Base-by-base conservation (phyloP, 2,329 filamentous ascomycete species). In the Emergomyces orientalis region DNA sequence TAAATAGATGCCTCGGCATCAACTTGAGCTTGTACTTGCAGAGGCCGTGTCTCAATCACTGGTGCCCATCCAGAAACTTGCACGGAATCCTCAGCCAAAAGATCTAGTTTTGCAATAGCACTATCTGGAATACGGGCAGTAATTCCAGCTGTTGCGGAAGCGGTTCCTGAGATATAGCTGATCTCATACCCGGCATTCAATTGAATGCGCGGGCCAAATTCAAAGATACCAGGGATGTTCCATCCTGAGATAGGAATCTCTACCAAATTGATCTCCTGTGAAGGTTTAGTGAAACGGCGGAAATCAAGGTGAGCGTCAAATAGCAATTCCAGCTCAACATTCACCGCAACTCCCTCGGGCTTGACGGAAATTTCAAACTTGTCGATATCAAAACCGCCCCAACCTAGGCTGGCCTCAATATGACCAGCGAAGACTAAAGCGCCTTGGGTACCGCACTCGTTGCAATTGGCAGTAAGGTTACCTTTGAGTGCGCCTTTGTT, bases 211-310 rank as follows among this genome's bases (percentile, higher is more conserved):
- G 62, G 62, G 22, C 62, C 62, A 54, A 63, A 63, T 25, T 59
- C 56, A 34, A 63, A 52, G 32, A 63, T 51, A 30, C 57, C 47
- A 60, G 62, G 62, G 14, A 63, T 63, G 19, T 63, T 63, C 62
- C 62, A 63, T 59, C 62, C 62, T 37, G 45, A 45, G 17, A 62
- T 39, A 11, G 62, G 62, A 32, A 63, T 59, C 19, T 63, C 55
- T 3, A 63, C 56, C 32, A 63, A 37, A 6, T 32, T 63, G 27
- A 59, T 43, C 34, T 63, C 62, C 49, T 59, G 22, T 30, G 62
- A 51, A 14, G 55, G 34, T 30, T 52, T 52, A 4, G n/a, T 25
- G 25, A 52, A 39, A n/a, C 56, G 32, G 2, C 55, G 51, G 34
- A 39, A 63, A 34, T 63, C 62, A 19, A 63, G 25, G 32, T 63